phyloP scores from a whole-genome alignment of 1,284 basidiomycete genomes.

The Ceratobasidium sp. region DNA sequence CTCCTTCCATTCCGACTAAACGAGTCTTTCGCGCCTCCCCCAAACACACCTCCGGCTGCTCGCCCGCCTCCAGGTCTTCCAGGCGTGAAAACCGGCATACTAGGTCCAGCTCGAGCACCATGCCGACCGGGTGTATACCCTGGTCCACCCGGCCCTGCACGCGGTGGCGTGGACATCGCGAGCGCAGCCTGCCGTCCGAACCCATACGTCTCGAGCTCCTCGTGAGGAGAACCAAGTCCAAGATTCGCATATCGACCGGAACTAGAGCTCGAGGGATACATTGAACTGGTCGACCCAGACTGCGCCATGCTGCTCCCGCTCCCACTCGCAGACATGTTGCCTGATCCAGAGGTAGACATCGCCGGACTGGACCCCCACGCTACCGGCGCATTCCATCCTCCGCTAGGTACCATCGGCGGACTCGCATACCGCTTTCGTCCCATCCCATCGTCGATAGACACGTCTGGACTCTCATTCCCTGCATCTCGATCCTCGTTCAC shows the following conservation, averaged over 20 bases:
- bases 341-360: constrained; percentile 17
- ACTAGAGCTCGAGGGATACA: not conserved
- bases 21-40: constrained; percentile 19
- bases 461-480: constrained; percentile 48
- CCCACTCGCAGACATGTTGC: not conserved
- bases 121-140: constrained; percentile 15
- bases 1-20: constrained; percentile 28
- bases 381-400: constrained; percentile 10
- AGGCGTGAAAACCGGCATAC: not conserved
- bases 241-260: constrained; percentile 9
- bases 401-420: constrained; percentile 32
- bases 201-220: constrained; percentile 17
- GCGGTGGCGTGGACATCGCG: constrained; percentile 9
- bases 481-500: constrained; percentile 45
- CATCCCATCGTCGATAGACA: constrained; percentile 47
- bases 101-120: not conserved
- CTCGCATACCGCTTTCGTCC: constrained; percentile 33
- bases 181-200: constrained; percentile 37
- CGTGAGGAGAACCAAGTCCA: constrained; percentile 4
- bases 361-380: constrained; percentile 19
- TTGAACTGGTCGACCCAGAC: constrained; percentile 8
- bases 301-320: constrained; percentile 9
- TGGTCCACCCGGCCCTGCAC: not conserved
- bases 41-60: constrained; percentile 23
- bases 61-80: constrained; percentile 11